Conservation (phyloP, 2,329 filamentous ascomycete species). For the Aspergillus texensis region DNA sequence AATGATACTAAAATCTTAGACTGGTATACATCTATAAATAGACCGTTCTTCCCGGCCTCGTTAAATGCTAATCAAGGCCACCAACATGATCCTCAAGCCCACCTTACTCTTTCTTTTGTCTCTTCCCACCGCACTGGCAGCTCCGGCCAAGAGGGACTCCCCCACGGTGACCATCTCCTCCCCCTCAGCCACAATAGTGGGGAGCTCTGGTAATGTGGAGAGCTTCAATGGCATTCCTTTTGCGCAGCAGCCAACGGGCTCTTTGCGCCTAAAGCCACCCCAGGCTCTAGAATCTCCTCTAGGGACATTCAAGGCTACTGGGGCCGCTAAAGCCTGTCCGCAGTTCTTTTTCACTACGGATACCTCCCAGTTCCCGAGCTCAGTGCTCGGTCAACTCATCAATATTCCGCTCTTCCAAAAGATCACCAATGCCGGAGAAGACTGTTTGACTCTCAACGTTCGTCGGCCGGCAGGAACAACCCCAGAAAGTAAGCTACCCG, state of each 20-base stretch:
- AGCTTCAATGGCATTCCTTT: conserved; percentile 76
- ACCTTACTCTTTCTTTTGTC: conserved; percentile 14
- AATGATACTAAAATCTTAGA: background rate
- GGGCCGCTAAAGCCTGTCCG: conserved; percentile 65
- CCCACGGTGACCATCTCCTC: conserved; percentile 59
- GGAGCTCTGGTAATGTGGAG: conserved; percentile 55
- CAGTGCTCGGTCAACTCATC: conserved; percentile 55
- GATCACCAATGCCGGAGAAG: conserved; percentile 59
- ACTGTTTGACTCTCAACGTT: conserved; percentile 66
- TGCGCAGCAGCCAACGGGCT: conserved; percentile 68
- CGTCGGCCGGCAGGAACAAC: conserved; percentile 61
- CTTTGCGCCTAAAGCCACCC: conserved; percentile 70
- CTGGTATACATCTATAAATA: background rate
- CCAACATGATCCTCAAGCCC: conserved; percentile 11
- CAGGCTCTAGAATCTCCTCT: conserved; percentile 59
- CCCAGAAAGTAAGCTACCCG: conserved; percentile 61
- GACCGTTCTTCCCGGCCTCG: background rate
- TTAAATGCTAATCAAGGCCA: background rate
- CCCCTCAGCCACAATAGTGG: conserved; percentile 54
- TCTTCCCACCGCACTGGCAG: conserved; percentile 17
- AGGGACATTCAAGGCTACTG: conserved; percentile 64
- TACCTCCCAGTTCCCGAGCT: conserved; percentile 41
- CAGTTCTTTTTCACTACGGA: conserved; percentile 67
- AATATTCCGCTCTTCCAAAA: conserved; percentile 61
- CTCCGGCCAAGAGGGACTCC: conserved; percentile 41